Evolutionary conservation across 2,329 filamentous ascomycete genomes (phyloP), one percentile per base, ranked within the genome.

Genomic region (Exutisphaerella laricina): DNA sequence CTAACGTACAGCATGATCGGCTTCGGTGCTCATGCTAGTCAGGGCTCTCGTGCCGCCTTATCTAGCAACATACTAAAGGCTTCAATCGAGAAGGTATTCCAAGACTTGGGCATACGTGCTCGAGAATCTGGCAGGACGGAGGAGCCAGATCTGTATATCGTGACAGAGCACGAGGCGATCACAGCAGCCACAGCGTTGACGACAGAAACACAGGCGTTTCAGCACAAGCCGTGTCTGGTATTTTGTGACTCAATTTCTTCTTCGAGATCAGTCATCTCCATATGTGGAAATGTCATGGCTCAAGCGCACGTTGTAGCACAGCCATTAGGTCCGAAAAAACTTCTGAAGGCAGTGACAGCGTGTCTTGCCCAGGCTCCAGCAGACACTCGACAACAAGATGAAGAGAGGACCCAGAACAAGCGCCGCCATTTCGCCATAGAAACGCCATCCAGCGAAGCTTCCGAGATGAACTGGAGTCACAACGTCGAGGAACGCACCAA

Each of bases 241-340:
- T 23, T 37, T n/a, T 14, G 16, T 41, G 37, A 2, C 33, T 48
- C 20, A 46, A 32, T 32, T 16, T 13, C 29, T 8, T 32, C 29
- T 3, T 32, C 29, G 12, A 10, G 29, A 16, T 8, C 7, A n/a
- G 14, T 16, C 12, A 32, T 8, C 8, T 10, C 29, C 8, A n/a
- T 32, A 4, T 32, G 29, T 16, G 8, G 29, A 10, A 16, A 14
- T 14, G 8, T 2, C 3, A 13, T 32, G 4, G 29, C 29, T 8
- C 10, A 32, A 13, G 29, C 6, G 8, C 29, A 32, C 8, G 29
- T 44, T 16, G 18, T 53, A 10, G 48, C 50, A n/a, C 50, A 53
- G 2, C 56, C 56, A 20, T 22, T 56, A 10, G 53, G 53, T 4
- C 53, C 51, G 5, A 39, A 41, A 9, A 53, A 53, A 22, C 37